Conservation (phyloP, 176 grass and related monocot species). For the Rhipidocladum racemiflorum region DNA sequence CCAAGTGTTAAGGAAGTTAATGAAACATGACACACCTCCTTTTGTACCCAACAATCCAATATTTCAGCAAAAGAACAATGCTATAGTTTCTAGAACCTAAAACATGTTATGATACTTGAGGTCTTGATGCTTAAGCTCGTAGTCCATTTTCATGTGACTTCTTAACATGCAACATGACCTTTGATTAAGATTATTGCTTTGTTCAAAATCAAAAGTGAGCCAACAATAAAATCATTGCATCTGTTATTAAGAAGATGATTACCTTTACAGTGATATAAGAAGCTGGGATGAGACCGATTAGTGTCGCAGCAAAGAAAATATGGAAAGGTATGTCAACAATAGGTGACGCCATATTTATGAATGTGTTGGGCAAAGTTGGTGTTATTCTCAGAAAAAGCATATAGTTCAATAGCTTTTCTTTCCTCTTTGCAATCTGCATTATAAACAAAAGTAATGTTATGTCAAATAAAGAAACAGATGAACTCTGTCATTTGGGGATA, state of each 20-base stretch:
- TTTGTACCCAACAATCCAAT: neutral
- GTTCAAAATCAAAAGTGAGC: constrained; percentile 9
- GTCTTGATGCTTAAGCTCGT: neutral
- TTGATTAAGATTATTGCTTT: neutral
- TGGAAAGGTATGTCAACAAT: constrained; percentile 99
- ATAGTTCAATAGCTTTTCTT: constrained; percentile 92
- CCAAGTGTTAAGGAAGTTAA: neutral
- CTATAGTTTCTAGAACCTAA: constrained; percentile 1
- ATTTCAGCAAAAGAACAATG: neutral
- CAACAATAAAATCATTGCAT: neutral
- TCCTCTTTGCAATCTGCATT: constrained; percentile 82
- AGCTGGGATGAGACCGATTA: constrained; percentile 84
- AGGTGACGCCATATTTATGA: constrained; percentile 97
- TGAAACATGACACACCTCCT: neutral
- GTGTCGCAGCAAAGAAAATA: constrained; percentile 93
- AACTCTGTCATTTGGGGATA: neutral
- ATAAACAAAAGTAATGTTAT: constrained; percentile 25
- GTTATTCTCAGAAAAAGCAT: constrained; percentile 99
- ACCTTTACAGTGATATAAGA: constrained; percentile 97
- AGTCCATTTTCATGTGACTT: neutral
- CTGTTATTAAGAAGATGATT: constrained; percentile 28
- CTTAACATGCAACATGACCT: neutral
- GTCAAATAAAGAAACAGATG: constrained; percentile 5
- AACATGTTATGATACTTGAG: neutral
- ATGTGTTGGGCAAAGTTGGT: constrained; percentile 93